Percentiles rank a stretch among this genome's conserved stretches.
These are phyloP conservation scores for Porphyrellus sp. DNA, from an alignment of 1,284 basidiomycete species.

Conservation along the genomic window DNA sequence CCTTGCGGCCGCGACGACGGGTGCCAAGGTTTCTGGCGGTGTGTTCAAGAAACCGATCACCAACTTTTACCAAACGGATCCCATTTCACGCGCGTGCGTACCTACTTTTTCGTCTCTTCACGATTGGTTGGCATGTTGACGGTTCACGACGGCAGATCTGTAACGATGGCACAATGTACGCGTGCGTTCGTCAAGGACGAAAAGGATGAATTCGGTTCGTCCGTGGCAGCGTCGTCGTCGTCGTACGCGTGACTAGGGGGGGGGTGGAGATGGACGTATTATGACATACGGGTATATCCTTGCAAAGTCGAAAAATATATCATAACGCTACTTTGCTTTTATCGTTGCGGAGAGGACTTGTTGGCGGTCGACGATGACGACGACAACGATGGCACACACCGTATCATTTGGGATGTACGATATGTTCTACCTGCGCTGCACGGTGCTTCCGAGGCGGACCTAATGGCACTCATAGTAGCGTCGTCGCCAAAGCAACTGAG, in stretches of 20 bases:
- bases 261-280: neutral
- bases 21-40: conserved; percentile 56
- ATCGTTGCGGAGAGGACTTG: too few relatives aligned
- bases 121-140: neutral
- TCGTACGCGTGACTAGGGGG: conserved; percentile 41
- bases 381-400: too few relatives aligned
- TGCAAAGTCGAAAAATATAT: too few relatives aligned
- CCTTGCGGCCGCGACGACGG: conserved; percentile 50
- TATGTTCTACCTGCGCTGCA: too few relatives aligned
- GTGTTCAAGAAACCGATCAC: conserved; percentile 79
- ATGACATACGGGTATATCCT: too few relatives aligned
- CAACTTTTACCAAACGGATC: conserved; percentile 97
- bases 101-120: neutral
- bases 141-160: conserved; percentile 53
- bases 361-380: too few relatives aligned
- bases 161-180: conserved; percentile 86
- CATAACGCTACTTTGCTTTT: too few relatives aligned
- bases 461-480: too few relatives aligned
- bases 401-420: too few relatives aligned
- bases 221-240: conserved; percentile 36
- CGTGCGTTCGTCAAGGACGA: conserved; percentile 72
- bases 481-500: too few relatives aligned
- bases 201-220: conserved; percentile 43
- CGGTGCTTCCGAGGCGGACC: too few relatives aligned
- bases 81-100: conserved; percentile 79